These are phyloP conservation scores for Noccaea bulbosa DNA, from an alignment of 345 rosid genomes.

Conservation along the genomic window DNA sequence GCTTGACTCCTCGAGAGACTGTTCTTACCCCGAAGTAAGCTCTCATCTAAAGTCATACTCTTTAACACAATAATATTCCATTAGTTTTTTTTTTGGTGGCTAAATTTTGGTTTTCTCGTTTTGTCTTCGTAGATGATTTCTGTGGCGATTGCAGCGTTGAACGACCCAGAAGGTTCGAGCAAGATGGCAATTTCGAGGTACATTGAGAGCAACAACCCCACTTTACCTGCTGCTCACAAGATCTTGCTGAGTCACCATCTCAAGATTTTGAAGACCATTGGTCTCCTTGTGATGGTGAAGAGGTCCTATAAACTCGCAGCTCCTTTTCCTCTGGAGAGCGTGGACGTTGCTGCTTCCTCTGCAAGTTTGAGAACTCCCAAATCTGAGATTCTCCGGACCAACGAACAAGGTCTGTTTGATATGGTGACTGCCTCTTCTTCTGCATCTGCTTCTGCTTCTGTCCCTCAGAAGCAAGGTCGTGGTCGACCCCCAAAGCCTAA, in stretches of 20 bases:
- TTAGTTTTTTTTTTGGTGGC: neutral
- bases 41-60: slow-evolving; percentile 1
- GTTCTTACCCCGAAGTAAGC: slow-evolving; percentile 37
- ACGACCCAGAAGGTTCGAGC: slow-evolving; percentile 78
- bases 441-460: neutral
- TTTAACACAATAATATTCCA: neutral
- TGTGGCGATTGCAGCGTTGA: slow-evolving; percentile 69
- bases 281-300: slow-evolving; percentile 58
- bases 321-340: neutral
- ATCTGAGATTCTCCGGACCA: slow-evolving; percentile 27
- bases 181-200: slow-evolving; percentile 73
- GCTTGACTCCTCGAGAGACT: too few relatives aligned
- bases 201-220: slow-evolving; percentile 52
- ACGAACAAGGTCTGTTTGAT: neutral
- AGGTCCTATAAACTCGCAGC: slow-evolving; percentile 67
- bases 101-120: neutral
- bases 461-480: slow-evolving; percentile 51
- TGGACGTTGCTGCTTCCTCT: neutral
- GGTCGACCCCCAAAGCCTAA: slow-evolving; percentile 72
- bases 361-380: slow-evolving; percentile 29
- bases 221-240: slow-evolving; percentile 59
- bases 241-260: slow-evolving; percentile 65
- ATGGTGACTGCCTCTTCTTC: neutral
- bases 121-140: slow-evolving; percentile 60
- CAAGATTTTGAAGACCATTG: slow-evolving; percentile 59